Base-by-base conservation (phyloP, 768 basidiomycete species). In the Macrocybe gigantea region DNA sequence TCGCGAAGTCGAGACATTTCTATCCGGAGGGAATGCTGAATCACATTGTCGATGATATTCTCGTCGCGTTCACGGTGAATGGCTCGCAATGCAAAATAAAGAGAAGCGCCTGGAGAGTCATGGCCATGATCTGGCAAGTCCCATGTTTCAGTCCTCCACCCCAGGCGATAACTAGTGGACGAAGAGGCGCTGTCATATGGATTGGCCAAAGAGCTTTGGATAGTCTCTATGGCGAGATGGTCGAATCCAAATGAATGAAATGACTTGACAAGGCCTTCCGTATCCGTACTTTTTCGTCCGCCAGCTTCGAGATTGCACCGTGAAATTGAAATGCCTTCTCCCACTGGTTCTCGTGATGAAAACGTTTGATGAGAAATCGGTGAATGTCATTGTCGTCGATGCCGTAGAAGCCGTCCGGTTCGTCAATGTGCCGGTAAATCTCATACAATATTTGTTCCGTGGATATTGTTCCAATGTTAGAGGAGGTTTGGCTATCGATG, bases 401-500 rank as follows among this genome's bases (percentile, higher is more conserved):
- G 5, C 93, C 93, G 64, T 99, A 99, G 63, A 99, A 99, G 1
- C 96, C 93, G 57, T 99, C 96, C 0, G 94, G 94, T 62, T 99
- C 96, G 58, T 96, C 94, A 50, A 99, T 93, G 56, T 93, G 87
- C 46, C 83, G 82, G 59, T 98, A 99, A 43, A 98, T 92, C 43
- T 87, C 85, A 68, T 93, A 97, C 14, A 98, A 68, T 22, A 94
- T 73, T 49, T 86, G 71, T 54, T 92, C 88, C 1, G 74, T 67
- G 11, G 66, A 63, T 2, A 57, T 51, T 5, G 39, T 14, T 6
- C 65, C 63, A 13, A 58, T 51, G 30, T 54, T 45, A 8, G 63
- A 61, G 33, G 60, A 53, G 8, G 55, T 53, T 2, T 57, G 41
- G 50, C 77, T 68, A 48, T 91, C 84, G 15, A 69, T 67, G 0